Conservation (phyloP, 306 rosid genomes). For the Lotus japonicus region DNA sequence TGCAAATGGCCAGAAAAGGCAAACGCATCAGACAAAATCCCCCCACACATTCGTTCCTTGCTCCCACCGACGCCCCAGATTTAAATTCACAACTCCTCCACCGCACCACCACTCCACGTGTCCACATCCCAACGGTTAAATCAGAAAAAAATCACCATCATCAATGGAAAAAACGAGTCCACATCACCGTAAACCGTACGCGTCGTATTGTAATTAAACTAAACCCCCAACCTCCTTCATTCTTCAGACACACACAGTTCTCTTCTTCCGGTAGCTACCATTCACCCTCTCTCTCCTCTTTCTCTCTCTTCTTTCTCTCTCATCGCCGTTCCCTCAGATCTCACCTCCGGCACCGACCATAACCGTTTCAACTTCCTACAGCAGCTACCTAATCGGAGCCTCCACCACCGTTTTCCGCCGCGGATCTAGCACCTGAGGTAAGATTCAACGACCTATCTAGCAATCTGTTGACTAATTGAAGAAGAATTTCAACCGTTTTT, state of each 20-base stretch:
- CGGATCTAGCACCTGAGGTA: slow-evolving; percentile 41
- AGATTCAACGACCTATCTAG: neutral
- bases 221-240: neutral
- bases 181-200: slow-evolving; percentile 32
- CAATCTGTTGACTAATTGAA: neutral
- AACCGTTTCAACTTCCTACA: neutral
- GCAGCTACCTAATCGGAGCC: slow-evolving; percentile 12
- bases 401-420: neutral
- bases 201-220: slow-evolving; percentile 19
- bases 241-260: slow-evolving; percentile 8
- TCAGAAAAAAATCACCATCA: neutral
- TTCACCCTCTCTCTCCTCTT: too few species aligned
- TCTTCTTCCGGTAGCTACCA: neutral
- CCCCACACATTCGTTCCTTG: slow-evolving; percentile 14
- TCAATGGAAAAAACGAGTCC: neutral
- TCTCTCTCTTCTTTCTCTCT: too few species aligned
- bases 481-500: neutral
- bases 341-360: neutral
- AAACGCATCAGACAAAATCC: neutral
- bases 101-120: slow-evolving; percentile 18
- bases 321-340: neutral
- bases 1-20: neutral
- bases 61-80: slow-evolving; percentile 22
- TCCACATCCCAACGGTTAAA: neutral
- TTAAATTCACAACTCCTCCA: neutral